Evolutionary conservation across 164 flowering plant species (phyloP).

Genomic region (Piper betle): DNA sequence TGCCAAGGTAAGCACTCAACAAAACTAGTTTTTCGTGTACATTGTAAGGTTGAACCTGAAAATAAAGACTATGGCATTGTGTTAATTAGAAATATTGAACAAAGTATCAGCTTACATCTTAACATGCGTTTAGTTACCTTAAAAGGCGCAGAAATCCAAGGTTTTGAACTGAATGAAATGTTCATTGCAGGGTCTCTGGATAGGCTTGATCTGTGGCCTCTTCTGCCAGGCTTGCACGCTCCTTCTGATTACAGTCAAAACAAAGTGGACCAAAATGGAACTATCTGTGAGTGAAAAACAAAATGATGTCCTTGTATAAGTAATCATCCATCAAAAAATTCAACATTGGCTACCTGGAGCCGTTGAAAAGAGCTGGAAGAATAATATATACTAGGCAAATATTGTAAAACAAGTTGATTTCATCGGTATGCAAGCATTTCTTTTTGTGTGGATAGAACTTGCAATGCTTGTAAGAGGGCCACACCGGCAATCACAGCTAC

Average conservation of each 20-base stretch:
- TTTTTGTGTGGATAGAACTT: too few species aligned
- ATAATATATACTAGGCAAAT: too few species aligned
- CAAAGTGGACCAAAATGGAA: slow-evolving; percentile 35
- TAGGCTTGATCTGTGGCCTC: slow-evolving; percentile 67
- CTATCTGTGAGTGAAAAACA: slow-evolving; percentile 13
- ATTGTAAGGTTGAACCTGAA: too few species aligned
- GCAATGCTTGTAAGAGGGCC: too few species aligned
- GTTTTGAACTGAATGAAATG: background rate
- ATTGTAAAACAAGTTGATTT: too few species aligned
- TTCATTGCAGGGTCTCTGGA: slow-evolving; percentile 66
- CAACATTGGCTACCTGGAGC: background rate
- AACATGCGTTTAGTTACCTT: background rate
- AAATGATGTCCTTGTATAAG: slow-evolving; percentile 4
- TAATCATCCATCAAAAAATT: too few species aligned
- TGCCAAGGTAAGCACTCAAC: slow-evolving; percentile 31
- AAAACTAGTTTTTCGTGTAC: background rate
- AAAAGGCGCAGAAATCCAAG: background rate
- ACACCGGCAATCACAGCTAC: too few species aligned
- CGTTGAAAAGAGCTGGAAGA: too few species aligned
- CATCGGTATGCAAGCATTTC: too few species aligned
- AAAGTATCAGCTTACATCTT: background rate
- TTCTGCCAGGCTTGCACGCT: slow-evolving; percentile 36
- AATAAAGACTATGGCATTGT: background rate
- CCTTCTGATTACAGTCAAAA: slow-evolving; percentile 28
- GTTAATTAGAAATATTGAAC: background rate